phyloP scores from a whole-genome alignment of 352 stramenopile genomes.

The Phytophthora agathidicida region DNA sequence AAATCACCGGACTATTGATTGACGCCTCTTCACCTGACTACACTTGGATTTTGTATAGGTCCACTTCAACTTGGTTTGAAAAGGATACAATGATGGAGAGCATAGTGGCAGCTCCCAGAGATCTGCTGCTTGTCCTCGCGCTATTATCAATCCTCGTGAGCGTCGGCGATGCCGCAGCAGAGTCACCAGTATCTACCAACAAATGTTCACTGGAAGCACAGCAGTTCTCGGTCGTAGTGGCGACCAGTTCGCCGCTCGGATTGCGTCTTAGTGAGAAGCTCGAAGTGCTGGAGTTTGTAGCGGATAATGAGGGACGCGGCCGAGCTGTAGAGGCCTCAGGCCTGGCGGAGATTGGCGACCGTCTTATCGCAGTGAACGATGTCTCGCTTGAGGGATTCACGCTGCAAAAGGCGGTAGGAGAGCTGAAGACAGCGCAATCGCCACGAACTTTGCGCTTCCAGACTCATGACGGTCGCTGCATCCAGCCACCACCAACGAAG shows the following conservation, averaged over 20 bases:
- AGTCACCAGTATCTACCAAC: background rate
- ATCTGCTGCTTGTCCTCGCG: conserved; percentile 16
- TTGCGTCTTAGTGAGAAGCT: conserved; percentile 66
- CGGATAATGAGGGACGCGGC: conserved; percentile 54
- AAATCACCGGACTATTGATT: background rate
- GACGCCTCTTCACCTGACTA: conserved; percentile 2
- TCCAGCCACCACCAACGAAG: conserved; percentile 7
- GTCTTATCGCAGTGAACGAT: conserved; percentile 64
- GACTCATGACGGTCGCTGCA: conserved; percentile 56
- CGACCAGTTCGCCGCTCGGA: conserved; percentile 51
- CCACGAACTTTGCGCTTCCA: conserved; percentile 69
- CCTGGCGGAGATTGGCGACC: conserved; percentile 73
- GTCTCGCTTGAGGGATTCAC: conserved; percentile 37
- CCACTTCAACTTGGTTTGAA: conserved; percentile 25
- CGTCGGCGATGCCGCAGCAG: background rate
- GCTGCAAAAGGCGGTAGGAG: conserved; percentile 46
- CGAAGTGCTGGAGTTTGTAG: conserved; percentile 69
- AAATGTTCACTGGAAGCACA: conserved; percentile 30
- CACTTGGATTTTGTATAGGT: conserved; percentile 10
- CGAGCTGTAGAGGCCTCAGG: conserved; percentile 66
- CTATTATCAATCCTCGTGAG: background rate
- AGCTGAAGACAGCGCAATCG: conserved; percentile 42
- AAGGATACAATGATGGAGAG: conserved; percentile 5
- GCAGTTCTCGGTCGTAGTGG: conserved; percentile 55
- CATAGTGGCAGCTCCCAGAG: too few relatives aligned